These are phyloP conservation scores for Avena insularis DNA, from an alignment of 176 grass and related monocot species.

Conservation along the genomic window DNA sequence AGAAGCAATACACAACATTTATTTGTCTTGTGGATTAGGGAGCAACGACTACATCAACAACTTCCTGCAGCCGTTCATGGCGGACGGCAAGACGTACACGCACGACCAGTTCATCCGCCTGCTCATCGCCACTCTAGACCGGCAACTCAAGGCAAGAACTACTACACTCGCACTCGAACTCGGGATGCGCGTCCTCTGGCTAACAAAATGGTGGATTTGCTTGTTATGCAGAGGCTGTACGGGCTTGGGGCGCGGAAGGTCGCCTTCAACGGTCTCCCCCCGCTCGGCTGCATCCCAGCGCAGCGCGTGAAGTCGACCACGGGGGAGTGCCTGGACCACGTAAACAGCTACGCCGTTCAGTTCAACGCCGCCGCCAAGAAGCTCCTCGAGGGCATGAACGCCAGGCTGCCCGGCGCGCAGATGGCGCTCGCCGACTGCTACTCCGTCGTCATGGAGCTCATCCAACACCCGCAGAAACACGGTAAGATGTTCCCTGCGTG, in stretches of 20 bases:
- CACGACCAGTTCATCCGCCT: slow-evolving; percentile 80
- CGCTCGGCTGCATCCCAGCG: slow-evolving; percentile 89
- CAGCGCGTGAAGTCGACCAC: slow-evolving; percentile 60
- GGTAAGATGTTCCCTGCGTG: slow-evolving; percentile 47
- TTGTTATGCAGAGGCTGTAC: slow-evolving; percentile 63
- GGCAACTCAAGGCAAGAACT: slow-evolving; percentile 71
- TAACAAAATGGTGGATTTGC: not conserved
- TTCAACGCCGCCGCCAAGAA: slow-evolving; percentile 83
- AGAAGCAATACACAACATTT: no score
- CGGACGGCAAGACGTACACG: slow-evolving; percentile 79
- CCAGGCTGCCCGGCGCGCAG: slow-evolving; percentile 68
- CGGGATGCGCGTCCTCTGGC: not conserved
- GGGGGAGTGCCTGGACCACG: slow-evolving; percentile 61
- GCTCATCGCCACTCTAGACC: slow-evolving; percentile 63
- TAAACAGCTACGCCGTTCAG: slow-evolving; percentile 65
- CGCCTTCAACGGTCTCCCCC: slow-evolving; percentile 70
- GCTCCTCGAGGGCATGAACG: slow-evolving; percentile 63
- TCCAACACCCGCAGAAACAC: slow-evolving; percentile 65
- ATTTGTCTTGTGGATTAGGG: slow-evolving; percentile 46
- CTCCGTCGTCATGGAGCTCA: slow-evolving; percentile 84
- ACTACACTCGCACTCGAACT: not conserved
- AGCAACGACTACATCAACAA: slow-evolving; percentile 99
- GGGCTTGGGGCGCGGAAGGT: slow-evolving; percentile 80
- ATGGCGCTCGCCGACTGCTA: slow-evolving; percentile 73
- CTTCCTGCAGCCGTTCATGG: slow-evolving; percentile 91